phyloP scores from a whole-genome alignment of 129 eudicot species.

The Arctium minus region DNA sequence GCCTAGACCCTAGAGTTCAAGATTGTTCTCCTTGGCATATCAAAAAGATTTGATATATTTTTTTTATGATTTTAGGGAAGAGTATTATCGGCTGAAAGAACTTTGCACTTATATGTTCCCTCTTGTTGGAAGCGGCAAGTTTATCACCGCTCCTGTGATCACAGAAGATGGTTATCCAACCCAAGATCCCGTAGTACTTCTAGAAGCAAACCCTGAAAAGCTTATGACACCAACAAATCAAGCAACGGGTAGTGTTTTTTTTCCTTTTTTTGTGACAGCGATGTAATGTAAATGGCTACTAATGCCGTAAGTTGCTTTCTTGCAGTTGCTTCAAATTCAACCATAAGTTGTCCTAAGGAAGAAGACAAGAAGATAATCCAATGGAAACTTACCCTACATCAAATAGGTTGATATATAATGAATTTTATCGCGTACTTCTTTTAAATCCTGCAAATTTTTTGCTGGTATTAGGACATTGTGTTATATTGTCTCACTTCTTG shows the following conservation, averaged over 20 bases:
- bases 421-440: not conserved
- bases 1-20: not conserved
- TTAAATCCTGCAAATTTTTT: not conserved
- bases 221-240: conserved; percentile 25
- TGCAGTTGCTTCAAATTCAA: conserved; percentile 34
- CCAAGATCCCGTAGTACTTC: conserved; percentile 76
- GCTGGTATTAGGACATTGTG: too few species aligned
- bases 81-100: conserved; percentile 65
- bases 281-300: conserved; percentile 2
- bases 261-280: not conserved
- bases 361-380: conserved; percentile 69
- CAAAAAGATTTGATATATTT: not conserved
- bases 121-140: conserved; percentile 80
- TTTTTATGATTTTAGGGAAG: conserved; percentile 42
- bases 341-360: conserved; percentile 20
- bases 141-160: conserved; percentile 83
- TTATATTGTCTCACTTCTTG: too few species aligned
- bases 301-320: conserved; percentile 16
- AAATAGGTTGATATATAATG: conserved; percentile 62
- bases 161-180: conserved; percentile 65
- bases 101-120: conserved; percentile 76
- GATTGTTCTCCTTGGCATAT: not conserved
- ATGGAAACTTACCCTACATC: conserved; percentile 89
- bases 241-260: conserved; percentile 32
- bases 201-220: conserved; percentile 40